Percentiles rank a stretch among this genome's conserved stretches.
These are phyloP conservation scores for Infundibulicybe gibba DNA, from an alignment of 768 basidiomycete species.

Conservation along the genomic window DNA sequence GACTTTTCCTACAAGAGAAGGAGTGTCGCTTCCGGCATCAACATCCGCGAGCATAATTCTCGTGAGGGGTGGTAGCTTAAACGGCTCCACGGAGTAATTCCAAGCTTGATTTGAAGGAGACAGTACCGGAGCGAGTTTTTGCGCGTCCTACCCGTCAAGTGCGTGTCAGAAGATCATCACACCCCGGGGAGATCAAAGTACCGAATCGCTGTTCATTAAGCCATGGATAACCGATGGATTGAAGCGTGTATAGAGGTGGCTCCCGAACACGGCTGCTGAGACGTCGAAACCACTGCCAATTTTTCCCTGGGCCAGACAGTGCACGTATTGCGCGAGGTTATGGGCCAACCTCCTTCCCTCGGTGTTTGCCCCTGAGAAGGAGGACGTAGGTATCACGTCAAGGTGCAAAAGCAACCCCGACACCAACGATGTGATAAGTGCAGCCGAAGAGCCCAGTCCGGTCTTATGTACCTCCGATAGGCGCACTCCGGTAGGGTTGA, in stretches of 20 bases:
- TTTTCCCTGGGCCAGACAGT: conserved; percentile 97
- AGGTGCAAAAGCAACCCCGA: conserved; percentile 81
- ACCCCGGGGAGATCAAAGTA: conserved; percentile 12
- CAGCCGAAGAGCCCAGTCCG: conserved; percentile 94
- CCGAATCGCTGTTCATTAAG: conserved; percentile 56
- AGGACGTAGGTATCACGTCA: conserved; percentile 48
- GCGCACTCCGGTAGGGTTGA: conserved; percentile 63
- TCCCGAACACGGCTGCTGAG: conserved; percentile 89
- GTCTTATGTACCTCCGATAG: conserved; percentile 94
- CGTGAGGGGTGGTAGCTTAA: conserved; percentile 80
- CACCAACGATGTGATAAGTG: conserved; percentile 93
- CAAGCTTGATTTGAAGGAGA: conserved; percentile 66
- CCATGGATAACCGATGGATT: conserved; percentile 63
- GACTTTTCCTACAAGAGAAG: conserved; percentile 89
- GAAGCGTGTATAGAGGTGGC: conserved; percentile 90
- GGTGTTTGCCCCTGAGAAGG: conserved; percentile 33
- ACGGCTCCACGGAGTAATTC: conserved; percentile 67
- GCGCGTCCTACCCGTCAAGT: conserved; percentile 6
- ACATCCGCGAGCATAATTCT: conserved; percentile 92
- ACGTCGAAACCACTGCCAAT: conserved; percentile 98
- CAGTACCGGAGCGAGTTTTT: conserved; percentile 38
- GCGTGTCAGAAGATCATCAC: conserved; percentile 1
- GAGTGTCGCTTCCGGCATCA: conserved; percentile 94
- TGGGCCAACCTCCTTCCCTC: conserved; percentile 68
- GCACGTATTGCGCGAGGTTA: conserved; percentile 91